phyloP scores from a whole-genome alignment of 495 filamentous ascomycete genomes.

The Lasiosphaeria miniovina region DNA sequence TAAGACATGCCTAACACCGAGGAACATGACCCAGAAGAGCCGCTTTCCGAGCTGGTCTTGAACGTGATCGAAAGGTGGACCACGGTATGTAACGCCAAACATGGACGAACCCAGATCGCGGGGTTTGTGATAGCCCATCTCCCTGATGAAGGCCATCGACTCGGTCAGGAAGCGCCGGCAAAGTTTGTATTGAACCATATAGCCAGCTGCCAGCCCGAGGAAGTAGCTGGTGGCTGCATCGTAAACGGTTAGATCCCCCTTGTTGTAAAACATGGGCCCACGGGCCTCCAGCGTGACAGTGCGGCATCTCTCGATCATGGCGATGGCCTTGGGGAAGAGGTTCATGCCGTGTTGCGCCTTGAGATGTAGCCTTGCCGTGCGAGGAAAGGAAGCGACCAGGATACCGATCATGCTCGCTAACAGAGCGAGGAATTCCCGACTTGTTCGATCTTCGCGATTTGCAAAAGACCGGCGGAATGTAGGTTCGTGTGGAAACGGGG shows the following conservation, averaged over 20 bases:
- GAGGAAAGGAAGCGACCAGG: conserved; percentile 76
- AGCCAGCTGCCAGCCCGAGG: conserved; percentile 64
- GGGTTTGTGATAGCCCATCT: conserved; percentile 59
- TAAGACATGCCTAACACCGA: conserved; percentile 50
- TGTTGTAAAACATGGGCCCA: conserved; percentile 64
- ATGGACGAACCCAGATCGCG: conserved; percentile 33
- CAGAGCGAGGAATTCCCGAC: conserved; percentile 68
- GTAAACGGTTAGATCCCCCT: conserved; percentile 64
- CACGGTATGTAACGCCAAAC: conserved; percentile 28
- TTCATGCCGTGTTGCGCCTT: conserved; percentile 56
- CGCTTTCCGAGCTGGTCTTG: conserved; percentile 74
- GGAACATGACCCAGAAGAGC: conserved; percentile 74
- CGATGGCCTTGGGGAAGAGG: conserved; percentile 64
- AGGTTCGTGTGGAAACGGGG: conserved; percentile 81
- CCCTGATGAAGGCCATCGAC: conserved; percentile 66
- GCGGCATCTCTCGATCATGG: conserved; percentile 71
- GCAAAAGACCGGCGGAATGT: conserved; percentile 73
- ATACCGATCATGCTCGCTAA: conserved; percentile 77
- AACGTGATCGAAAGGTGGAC: conserved; percentile 59
- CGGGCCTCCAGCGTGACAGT: conserved; percentile 68
- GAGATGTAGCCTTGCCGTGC: conserved; percentile 68
- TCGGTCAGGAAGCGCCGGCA: conserved; percentile 71
- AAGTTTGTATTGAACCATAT: conserved; percentile 64
- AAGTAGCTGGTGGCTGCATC: conserved; percentile 88
- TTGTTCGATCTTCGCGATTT: conserved; percentile 65